These are phyloP conservation scores for Hymenoscyphus repandus DNA, from an alignment of 2,329 filamentous ascomycete genomes.

Conservation along the genomic window DNA sequence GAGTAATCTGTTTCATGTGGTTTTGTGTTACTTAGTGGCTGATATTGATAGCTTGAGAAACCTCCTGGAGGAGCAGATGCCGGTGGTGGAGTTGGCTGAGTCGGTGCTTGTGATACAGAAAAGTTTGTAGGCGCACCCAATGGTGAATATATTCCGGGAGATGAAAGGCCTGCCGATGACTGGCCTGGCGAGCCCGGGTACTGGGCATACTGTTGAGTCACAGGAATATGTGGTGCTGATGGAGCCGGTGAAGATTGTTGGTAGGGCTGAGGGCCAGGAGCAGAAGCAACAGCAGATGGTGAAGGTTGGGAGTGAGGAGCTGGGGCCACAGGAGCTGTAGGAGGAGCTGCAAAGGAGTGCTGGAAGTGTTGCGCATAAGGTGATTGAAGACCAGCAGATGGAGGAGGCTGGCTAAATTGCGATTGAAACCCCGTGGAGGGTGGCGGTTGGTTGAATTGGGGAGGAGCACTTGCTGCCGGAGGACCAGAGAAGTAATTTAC, in stretches of 20 bases:
- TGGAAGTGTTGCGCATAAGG: slow-evolving; percentile 24
- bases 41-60: slow-evolving; percentile 50
- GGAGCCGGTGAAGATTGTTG: slow-evolving; percentile 8
- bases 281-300: slow-evolving; percentile 2
- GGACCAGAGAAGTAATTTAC: slow-evolving; percentile 34
- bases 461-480: slow-evolving; percentile 10
- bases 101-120: not conserved
- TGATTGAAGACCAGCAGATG: slow-evolving; percentile 18
- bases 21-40: slow-evolving; percentile 28
- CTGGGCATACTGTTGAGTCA: slow-evolving; percentile 32
- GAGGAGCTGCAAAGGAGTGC: slow-evolving; percentile 24
- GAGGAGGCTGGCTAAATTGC: slow-evolving; percentile 10
- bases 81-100: slow-evolving; percentile 5
- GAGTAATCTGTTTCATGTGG: slow-evolving; percentile 43
- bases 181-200: slow-evolving; percentile 44
- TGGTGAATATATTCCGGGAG: slow-evolving; percentile 12
- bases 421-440: slow-evolving; percentile 13
- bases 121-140: not conserved
- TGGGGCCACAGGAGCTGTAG: slow-evolving; percentile 13
- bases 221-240: slow-evolving; percentile 14
- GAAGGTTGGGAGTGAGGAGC: slow-evolving; percentile 14
- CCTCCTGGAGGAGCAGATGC: slow-evolving; percentile 41
- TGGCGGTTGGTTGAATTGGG: slow-evolving; percentile 11
- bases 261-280: slow-evolving; percentile 16
- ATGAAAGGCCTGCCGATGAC: slow-evolving; percentile 25